Percentiles rank a stretch among this genome's conserved stretches.
These are phyloP conservation scores for Vanderwaltozyma yarrowii DNA, from an alignment of 805 yeast species.

Conservation along the genomic window DNA sequence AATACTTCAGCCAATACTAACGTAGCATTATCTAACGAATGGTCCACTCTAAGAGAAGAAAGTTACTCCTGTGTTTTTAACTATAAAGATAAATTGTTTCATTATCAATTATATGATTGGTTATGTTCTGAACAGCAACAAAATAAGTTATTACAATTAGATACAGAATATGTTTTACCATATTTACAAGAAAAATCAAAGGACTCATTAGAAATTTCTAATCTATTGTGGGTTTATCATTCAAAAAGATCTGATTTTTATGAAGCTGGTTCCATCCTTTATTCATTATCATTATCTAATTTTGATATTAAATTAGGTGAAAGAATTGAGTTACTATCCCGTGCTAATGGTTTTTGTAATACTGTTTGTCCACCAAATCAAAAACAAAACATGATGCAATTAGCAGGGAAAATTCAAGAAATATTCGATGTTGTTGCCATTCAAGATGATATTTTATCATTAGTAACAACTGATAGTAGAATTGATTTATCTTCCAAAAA, in stretches of 20 bases:
- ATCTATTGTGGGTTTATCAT: constrained; percentile 79
- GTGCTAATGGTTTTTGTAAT: constrained; percentile 89
- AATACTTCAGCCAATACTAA: not conserved
- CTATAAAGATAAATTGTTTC: constrained; percentile 76
- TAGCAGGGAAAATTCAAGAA: constrained; percentile 63
- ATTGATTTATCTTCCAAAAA: constrained; percentile 36
- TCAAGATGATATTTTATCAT: constrained; percentile 44
- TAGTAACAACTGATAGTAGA: constrained; percentile 44
- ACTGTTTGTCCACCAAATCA: constrained; percentile 69
- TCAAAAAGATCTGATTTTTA: constrained; percentile 71
- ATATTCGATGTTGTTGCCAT: constrained; percentile 77
- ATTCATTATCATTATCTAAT: constrained; percentile 62
- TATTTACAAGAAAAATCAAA: constrained; percentile 62
- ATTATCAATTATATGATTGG: constrained; percentile 89
- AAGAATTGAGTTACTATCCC: constrained; percentile 77
- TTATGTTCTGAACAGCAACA: constrained; percentile 67
- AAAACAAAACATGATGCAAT: constrained; percentile 64
- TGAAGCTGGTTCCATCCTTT: constrained; percentile 76
- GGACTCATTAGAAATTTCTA: constrained; percentile 62
- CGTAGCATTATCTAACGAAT: constrained; percentile 27
- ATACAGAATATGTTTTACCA: constrained; percentile 69
- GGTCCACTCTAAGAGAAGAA: constrained; percentile 49
- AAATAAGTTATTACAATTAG: constrained; percentile 66
- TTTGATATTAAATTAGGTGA: constrained; percentile 58
- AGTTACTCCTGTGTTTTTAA: constrained; percentile 67